A percentile compares a stretch with the other conserved stretches of the same genome.
Evolutionary conservation across 1,284 basidiomycete genomes (phyloP).

Genomic region (Cutaneotrichosporon sp.): DNA sequence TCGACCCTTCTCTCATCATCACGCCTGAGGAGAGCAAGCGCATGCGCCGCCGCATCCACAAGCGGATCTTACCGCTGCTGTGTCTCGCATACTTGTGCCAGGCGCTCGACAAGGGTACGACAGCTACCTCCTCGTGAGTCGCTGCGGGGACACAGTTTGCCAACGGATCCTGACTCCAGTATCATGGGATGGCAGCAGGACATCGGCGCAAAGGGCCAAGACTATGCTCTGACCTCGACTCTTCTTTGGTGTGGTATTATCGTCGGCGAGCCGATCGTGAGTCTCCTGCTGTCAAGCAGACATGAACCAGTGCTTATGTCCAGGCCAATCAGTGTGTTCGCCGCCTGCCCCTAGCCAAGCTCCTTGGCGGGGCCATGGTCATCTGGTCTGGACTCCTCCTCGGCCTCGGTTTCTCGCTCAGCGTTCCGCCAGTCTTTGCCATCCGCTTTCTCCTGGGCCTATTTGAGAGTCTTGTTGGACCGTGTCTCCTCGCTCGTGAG

Average conservation of each 20-base stretch:
- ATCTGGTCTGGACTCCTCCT: conserved; percentile 42
- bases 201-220: conserved; percentile 31
- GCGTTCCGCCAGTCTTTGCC: conserved; percentile 54
- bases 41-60: conserved; percentile 14
- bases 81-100: conserved; percentile 18
- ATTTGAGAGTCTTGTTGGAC: conserved; percentile 32
- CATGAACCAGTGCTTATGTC: too few species aligned
- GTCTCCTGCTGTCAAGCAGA: too few species aligned
- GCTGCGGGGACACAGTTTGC: too few species aligned
- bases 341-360: conserved; percentile 28
- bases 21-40: conserved; percentile 20
- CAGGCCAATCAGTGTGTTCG: conserved; percentile 35
- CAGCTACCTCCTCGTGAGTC: conserved; percentile 13
- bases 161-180: background rate
- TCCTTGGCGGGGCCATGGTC: conserved; percentile 25
- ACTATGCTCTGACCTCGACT: conserved; percentile 33
- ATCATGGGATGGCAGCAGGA: conserved; percentile 41
- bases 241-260: conserved; percentile 32
- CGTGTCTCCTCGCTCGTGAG: conserved; percentile 18
- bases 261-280: conserved; percentile 27
- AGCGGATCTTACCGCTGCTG: conserved; percentile 13
- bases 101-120: conserved; percentile 23
- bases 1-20: conserved; percentile 19
- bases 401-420: conserved; percentile 69
- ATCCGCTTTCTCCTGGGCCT: conserved; percentile 31